Evolutionary conservation across 2,329 filamentous ascomycete genomes (phyloP).

Genomic region (Fusarium graminum): DNA sequence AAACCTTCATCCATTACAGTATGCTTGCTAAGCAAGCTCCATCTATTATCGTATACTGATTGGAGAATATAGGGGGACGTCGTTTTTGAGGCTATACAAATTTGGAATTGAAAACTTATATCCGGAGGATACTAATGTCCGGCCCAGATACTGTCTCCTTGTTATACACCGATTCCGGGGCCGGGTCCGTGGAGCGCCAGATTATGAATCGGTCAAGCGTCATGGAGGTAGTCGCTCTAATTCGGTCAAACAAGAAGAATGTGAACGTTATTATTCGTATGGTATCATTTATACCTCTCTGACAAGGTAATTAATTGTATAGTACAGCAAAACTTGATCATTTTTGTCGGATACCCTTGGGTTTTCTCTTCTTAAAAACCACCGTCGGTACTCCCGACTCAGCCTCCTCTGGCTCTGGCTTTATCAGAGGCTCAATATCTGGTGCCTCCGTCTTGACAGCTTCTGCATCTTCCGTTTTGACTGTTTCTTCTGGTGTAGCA

Average conservation of each 20-base stretch:
- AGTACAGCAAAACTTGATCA: constrained; percentile 48
- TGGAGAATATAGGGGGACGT: not conserved
- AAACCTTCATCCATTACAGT: constrained; percentile 8
- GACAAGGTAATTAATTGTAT: not conserved
- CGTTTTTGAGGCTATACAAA: constrained; percentile 2
- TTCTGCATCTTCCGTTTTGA: constrained; percentile 14
- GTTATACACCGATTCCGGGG: not conserved
- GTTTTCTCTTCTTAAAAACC: constrained; percentile 85
- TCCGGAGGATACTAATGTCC: not conserved
- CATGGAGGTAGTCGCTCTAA: not conserved
- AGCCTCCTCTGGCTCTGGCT: constrained; percentile 50
- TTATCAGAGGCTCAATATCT: constrained; percentile 41
- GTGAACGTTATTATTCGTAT: constrained; percentile 11
- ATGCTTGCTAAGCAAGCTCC: constrained; percentile 31
- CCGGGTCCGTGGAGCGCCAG: constrained; percentile 20
- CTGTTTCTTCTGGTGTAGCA: constrained; percentile 10
- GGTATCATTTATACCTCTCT: constrained; percentile 32
- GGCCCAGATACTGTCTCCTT: not conserved
- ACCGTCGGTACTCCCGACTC: constrained; percentile 59
- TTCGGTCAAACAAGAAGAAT: not conserved
- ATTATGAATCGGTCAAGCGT: constrained; percentile 4
- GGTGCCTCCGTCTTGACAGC: constrained; percentile 59
- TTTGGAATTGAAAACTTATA: constrained; percentile 3
- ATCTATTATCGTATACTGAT: not conserved
- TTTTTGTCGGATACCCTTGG: constrained; percentile 73